Percentiles rank a stretch among this genome's conserved stretches.
phyloP scores from a whole-genome alignment of 495 filamentous ascomycete genomes.

The Penicillium coprophilum region DNA sequence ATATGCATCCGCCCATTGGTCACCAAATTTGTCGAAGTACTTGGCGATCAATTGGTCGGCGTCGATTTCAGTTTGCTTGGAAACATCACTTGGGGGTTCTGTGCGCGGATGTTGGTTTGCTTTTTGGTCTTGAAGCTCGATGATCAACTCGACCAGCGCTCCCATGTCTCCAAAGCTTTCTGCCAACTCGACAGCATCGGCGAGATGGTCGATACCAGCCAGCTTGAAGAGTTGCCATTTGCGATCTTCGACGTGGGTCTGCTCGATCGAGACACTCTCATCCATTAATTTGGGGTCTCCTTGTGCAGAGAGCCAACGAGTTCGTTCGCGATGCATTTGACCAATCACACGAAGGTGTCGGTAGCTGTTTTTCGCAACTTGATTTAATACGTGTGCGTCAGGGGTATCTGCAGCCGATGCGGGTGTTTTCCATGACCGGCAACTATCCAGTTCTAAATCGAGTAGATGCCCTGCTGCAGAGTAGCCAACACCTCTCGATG shows the following conservation, averaged over 20 bases:
- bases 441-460: conserved; percentile 46
- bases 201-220: conserved; percentile 64
- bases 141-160: conserved; percentile 64
- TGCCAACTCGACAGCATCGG: conserved; percentile 69
- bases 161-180: conserved; percentile 70
- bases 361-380: conserved; percentile 53
- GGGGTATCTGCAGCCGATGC: conserved; percentile 30
- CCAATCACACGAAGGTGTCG: conserved; percentile 58
- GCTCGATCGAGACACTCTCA: conserved; percentile 47
- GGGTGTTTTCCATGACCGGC: conserved; percentile 43
- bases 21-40: conserved; percentile 75
- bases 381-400: conserved; percentile 38
- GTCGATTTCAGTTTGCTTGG: conserved; percentile 24
- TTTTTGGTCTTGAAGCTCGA: conserved; percentile 47
- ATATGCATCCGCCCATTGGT: conserved; percentile 73
- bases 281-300: conserved; percentile 45
- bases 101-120: conserved; percentile 20
- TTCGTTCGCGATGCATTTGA: conserved; percentile 60
- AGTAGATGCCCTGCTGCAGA: conserved; percentile 52
- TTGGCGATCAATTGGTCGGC: conserved; percentile 49
- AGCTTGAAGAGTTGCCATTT: conserved; percentile 60
- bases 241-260: conserved; percentile 53
- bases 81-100: conserved; percentile 11
- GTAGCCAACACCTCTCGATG: conserved; percentile 51
- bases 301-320: conserved; percentile 57